These are phyloP conservation scores for Neonothopanus nambi DNA, from an alignment of 1,284 basidiomycete genomes.

Conservation along the genomic window DNA sequence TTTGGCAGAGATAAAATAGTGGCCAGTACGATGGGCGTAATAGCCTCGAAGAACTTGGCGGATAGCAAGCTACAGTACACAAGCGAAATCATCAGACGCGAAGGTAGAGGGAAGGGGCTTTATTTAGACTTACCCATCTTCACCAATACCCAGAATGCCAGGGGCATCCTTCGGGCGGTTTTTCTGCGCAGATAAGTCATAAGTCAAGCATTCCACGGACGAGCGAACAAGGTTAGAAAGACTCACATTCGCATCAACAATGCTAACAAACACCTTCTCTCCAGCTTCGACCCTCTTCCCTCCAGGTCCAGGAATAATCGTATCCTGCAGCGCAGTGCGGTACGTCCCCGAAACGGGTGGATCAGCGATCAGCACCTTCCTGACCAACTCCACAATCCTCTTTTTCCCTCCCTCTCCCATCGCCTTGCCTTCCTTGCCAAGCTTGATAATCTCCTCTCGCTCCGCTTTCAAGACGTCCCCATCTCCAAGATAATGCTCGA, in stretches of 20 bases:
- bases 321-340: constrained; percentile 31
- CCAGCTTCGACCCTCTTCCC: constrained; percentile 29
- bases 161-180: constrained; percentile 26
- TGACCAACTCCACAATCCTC: constrained; percentile 45
- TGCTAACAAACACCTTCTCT: constrained; percentile 21
- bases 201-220: constrained; percentile 1
- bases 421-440: constrained; percentile 31
- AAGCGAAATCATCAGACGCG: neutral
- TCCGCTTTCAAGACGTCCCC: constrained; percentile 31
- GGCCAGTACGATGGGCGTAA: constrained; percentile 43
- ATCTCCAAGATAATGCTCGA: constrained; percentile 64
- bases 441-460: constrained; percentile 42
- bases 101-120: neutral
- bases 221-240: constrained; percentile 20
- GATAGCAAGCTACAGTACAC: constrained; percentile 31
- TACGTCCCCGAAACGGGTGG: constrained; percentile 34
- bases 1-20: constrained; percentile 50
- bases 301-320: constrained; percentile 18
- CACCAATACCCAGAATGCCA: constrained; percentile 36
- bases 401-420: constrained; percentile 5
- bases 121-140: constrained; percentile 36
- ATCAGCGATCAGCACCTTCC: constrained; percentile 22
- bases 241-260: constrained; percentile 11
- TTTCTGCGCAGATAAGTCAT: constrained; percentile 13
- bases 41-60: constrained; percentile 41